Conservation (phyloP, 2,329 filamentous ascomycete species). For the Domatiomyces catenatus region DNA sequence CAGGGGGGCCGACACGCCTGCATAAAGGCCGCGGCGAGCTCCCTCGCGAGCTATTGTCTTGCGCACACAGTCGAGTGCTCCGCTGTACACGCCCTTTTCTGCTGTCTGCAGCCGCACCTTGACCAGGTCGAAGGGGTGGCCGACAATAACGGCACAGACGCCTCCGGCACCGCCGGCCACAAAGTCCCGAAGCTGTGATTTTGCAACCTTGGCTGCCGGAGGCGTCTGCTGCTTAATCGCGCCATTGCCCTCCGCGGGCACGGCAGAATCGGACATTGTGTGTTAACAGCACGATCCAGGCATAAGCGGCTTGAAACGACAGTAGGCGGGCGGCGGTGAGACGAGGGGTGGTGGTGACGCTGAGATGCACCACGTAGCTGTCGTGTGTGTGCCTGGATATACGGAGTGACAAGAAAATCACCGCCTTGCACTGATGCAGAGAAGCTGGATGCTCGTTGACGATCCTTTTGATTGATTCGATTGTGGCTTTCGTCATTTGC, state of each 20-base stretch:
- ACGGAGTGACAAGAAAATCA: no score
- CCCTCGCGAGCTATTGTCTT: conserved; percentile 83
- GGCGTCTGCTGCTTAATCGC: neutral
- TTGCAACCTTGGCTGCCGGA: conserved; percentile 30
- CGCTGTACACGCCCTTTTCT: conserved; percentile 78
- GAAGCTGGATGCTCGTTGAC: no score
- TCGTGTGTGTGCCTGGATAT: no score
- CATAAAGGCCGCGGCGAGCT: conserved; percentile 64
- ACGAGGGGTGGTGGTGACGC: neutral
- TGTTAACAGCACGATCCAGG: neutral
- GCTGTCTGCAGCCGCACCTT: conserved; percentile 96
- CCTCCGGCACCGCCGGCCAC: conserved; percentile 85
- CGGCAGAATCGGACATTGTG: neutral
- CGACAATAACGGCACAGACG: conserved; percentile 81
- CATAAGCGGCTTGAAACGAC: neutral
- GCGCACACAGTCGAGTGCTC: conserved; percentile 78
- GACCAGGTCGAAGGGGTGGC: conserved; percentile 93
- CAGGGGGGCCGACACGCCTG: conserved; percentile 87
- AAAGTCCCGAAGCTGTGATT: conserved; percentile 62
- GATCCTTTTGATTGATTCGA: no score
- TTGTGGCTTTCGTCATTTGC: no score
- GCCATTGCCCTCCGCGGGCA: neutral
- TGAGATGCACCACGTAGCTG: neutral
- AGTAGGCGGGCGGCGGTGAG: no score
- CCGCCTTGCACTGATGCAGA: no score